These are phyloP conservation scores for Sarocladiaceae sp. DNA, from an alignment of 2,329 filamentous ascomycete species.

Conservation along the genomic window DNA sequence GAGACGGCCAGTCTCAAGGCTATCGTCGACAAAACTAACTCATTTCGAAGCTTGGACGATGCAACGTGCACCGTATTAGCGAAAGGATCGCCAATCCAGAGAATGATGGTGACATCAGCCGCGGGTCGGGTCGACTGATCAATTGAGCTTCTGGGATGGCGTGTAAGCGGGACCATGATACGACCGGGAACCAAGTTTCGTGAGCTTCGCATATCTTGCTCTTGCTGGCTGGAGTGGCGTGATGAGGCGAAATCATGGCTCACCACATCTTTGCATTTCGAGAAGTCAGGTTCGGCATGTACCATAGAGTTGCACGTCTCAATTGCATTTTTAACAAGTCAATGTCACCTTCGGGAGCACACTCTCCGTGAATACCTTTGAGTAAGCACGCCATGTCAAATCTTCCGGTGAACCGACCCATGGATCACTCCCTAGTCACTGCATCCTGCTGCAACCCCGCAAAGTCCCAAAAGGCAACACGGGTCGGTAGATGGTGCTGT, in stretches of 20 bases:
- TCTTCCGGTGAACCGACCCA: background rate
- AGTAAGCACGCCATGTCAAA: background rate
- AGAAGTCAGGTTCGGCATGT: background rate
- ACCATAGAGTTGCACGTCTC: background rate
- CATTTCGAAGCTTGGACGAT: too few relatives aligned
- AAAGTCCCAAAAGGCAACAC: background rate
- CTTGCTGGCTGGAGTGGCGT: background rate
- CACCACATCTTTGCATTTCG: too few relatives aligned
- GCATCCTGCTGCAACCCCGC: background rate
- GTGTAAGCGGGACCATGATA: too few relatives aligned
- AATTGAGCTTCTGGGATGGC: too few relatives aligned
- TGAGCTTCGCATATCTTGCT: background rate
- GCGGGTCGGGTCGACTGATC: too few relatives aligned
- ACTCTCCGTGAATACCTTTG: background rate
- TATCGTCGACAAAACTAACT: too few relatives aligned
- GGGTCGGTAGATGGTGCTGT: constrained; percentile 3
- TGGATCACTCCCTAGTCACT: background rate
- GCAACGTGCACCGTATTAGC: too few relatives aligned
- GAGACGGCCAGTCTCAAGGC: background rate
- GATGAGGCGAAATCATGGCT: too few relatives aligned
- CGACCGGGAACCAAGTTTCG: background rate
- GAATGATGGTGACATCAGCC: too few relatives aligned
- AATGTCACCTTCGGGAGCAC: background rate
- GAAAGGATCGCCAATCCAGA: too few relatives aligned
- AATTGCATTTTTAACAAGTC: background rate